These are phyloP conservation scores for Sporothrix schenckii DNA, from an alignment of 2,329 filamentous ascomycete genomes.

Conservation along the genomic window DNA sequence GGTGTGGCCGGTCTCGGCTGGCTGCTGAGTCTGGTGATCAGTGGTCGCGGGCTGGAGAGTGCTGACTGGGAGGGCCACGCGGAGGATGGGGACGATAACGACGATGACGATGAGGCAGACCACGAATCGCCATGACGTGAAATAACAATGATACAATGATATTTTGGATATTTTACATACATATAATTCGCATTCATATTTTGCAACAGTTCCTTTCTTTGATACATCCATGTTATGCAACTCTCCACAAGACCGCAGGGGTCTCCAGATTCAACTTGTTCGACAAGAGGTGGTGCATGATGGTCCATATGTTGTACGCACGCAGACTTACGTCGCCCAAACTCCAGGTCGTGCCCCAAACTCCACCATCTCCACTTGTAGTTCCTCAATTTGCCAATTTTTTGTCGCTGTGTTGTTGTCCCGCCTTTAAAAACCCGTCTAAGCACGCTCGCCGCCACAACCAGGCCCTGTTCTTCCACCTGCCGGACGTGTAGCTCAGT, in stretches of 20 bases:
- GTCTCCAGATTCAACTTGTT: not conserved
- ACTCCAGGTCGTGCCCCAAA: no score
- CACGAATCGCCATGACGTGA: slow-evolving; percentile 34
- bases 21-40: slow-evolving; percentile 75
- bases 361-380: not conserved
- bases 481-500: slow-evolving; percentile 31
- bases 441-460: slow-evolving; percentile 13
- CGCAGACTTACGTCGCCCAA: not conserved
- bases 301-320: not conserved
- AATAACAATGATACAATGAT: not conserved
- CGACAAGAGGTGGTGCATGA: not conserved
- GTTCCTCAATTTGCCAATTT: not conserved
- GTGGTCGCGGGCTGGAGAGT: slow-evolving; percentile 63
- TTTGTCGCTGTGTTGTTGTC: not conserved
- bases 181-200: no score
- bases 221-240: not conserved
- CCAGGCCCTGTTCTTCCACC: not conserved
- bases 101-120: slow-evolving; percentile 45
- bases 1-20: slow-evolving; percentile 81
- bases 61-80: slow-evolving; percentile 54
- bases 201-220: not conserved
- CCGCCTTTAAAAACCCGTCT: not conserved
- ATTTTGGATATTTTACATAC: not conserved
- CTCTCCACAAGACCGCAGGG: not conserved
- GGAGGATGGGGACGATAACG: slow-evolving; percentile 40